A percentile compares a stretch with the other conserved stretches of the same genome.
Evolutionary conservation across 139 green algal genomes (phyloP).

Genomic region (Pedinophyceae sp.): DNA sequence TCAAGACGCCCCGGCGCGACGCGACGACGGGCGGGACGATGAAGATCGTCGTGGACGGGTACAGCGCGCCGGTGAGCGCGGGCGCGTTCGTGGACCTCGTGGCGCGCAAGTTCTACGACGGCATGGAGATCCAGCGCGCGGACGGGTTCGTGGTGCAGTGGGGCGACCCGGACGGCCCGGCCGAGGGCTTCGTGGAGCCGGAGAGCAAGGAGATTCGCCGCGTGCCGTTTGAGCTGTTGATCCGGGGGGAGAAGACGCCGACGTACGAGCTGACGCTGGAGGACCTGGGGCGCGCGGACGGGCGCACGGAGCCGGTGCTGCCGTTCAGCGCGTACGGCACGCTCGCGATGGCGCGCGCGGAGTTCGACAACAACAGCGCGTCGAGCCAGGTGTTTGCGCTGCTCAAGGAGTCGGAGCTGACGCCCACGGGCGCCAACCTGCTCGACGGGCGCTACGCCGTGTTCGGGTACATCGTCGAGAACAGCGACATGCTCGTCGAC

Average conservation of each 20-base stretch:
- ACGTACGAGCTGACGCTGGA: slow-evolving; percentile 92
- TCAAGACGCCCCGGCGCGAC: slow-evolving; percentile 24
- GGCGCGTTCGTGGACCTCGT: slow-evolving; percentile 95
- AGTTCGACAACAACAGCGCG: slow-evolving; percentile 91
- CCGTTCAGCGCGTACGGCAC: slow-evolving; percentile 99
- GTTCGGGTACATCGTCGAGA: slow-evolving; percentile 87
- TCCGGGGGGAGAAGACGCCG: slow-evolving; percentile 68
- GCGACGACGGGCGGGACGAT: slow-evolving; percentile 6
- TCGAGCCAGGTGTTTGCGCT: slow-evolving; percentile 86
- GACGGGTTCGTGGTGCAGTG: slow-evolving; percentile 98
- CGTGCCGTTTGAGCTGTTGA: slow-evolving; percentile 85
- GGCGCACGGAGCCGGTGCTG: slow-evolving; percentile 71
- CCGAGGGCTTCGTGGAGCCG: slow-evolving; percentile 44
- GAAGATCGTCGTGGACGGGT: slow-evolving; percentile 76
- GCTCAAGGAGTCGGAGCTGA: slow-evolving; percentile 96
- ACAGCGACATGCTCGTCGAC: slow-evolving; percentile 23
- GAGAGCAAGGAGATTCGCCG: slow-evolving; percentile 31
- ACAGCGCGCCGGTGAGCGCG: slow-evolving; percentile 83
- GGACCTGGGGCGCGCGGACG: slow-evolving; percentile 66
- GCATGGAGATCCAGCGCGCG: slow-evolving; percentile 79
- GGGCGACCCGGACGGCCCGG: slow-evolving; percentile 57
- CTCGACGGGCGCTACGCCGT: slow-evolving; percentile 92
- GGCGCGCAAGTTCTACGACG: slow-evolving; percentile 73
- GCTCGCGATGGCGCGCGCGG: slow-evolving; percentile 74
- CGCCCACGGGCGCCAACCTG: slow-evolving; percentile 86